Evolutionary conservation across 495 filamentous ascomycete genomes (phyloP).

Genomic region (Penicillium malachiteum): DNA sequence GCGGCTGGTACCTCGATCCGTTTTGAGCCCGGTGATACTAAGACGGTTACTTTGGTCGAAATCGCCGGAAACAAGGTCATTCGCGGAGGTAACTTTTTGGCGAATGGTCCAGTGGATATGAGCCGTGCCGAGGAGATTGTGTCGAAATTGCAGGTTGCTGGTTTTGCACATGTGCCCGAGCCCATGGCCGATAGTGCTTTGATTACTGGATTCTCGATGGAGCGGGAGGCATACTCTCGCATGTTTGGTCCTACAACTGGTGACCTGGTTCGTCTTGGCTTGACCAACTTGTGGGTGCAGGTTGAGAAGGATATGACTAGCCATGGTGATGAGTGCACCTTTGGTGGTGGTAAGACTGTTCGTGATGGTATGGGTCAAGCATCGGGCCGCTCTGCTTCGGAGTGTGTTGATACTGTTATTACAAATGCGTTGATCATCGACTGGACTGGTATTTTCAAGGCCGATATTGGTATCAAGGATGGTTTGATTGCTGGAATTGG

Average conservation of each 20-base stretch:
- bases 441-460: conserved; percentile 92
- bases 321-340: conserved; percentile 93
- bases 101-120: conserved; percentile 67
- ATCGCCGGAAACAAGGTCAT: conserved; percentile 85
- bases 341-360: conserved; percentile 93
- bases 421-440: conserved; percentile 93
- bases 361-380: conserved; percentile 97
- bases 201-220: conserved; percentile 65
- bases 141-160: conserved; percentile 59
- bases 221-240: conserved; percentile 70
- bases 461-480: conserved; percentile 91
- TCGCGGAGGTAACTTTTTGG: conserved; percentile 77
- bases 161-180: conserved; percentile 75
- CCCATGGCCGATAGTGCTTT: conserved; percentile 53
- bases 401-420: conserved; percentile 82
- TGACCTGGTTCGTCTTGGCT: conserved; percentile 76
- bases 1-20: conserved; percentile 88
- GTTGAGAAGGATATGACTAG: conserved; percentile 84
- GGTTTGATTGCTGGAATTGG: conserved; percentile 89
- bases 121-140: conserved; percentile 63
- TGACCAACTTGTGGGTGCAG: conserved; percentile 87
- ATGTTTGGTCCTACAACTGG: conserved; percentile 96
- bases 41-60: conserved; percentile 89
- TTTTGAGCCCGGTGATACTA: conserved; percentile 92
- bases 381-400: conserved; percentile 64